phyloP scores from a whole-genome alignment of 2,329 filamentous ascomycete genomes.

The Diaporthe ampelina region DNA sequence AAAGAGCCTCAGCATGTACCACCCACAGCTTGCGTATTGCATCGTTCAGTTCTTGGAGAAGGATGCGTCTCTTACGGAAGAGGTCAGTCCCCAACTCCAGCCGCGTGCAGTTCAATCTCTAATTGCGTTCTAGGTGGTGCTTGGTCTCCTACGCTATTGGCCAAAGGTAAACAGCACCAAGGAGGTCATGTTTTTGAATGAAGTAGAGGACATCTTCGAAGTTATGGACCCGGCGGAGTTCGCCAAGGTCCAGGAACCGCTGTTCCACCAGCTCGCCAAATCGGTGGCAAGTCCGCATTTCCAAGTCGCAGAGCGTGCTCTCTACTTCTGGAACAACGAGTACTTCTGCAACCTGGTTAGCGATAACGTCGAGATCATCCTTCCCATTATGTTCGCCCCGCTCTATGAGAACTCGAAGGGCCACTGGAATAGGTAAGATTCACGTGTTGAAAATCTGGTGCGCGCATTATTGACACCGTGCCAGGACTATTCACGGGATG shows the following conservation, averaged over 20 bases:
- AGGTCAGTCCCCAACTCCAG: constrained; percentile 68
- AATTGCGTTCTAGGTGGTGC: constrained; percentile 77
- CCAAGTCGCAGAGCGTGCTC: constrained; percentile 95
- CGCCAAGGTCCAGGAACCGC: constrained; percentile 96
- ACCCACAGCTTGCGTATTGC: constrained; percentile 97
- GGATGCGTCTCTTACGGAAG: constrained; percentile 95
- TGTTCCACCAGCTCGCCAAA: constrained; percentile 98
- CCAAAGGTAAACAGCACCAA: constrained; percentile 99
- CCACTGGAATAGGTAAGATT: constrained; percentile 93
- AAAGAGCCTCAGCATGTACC: constrained; percentile 99
- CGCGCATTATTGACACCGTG: constrained; percentile 29
- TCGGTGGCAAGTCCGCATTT: constrained; percentile 99
- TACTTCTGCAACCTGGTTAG: constrained; percentile 99
- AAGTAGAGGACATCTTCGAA: constrained; percentile 99
- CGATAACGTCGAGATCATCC: constrained; percentile 98
- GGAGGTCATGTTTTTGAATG: constrained; percentile 99
- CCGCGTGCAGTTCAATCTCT: constrained; percentile 20
- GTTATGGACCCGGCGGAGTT: constrained; percentile 99
- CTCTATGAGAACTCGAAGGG: constrained; percentile 99
- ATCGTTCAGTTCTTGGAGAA: constrained; percentile 99
- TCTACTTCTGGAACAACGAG: constrained; percentile 99
- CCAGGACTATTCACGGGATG: constrained; percentile 98
- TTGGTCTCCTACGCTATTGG: constrained; percentile 96
- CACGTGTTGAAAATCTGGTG: not conserved
- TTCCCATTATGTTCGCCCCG: constrained; percentile 99